These are phyloP conservation scores for Pogostemon cablin DNA, from an alignment of 257 asterid genomes.

Conservation along the genomic window DNA sequence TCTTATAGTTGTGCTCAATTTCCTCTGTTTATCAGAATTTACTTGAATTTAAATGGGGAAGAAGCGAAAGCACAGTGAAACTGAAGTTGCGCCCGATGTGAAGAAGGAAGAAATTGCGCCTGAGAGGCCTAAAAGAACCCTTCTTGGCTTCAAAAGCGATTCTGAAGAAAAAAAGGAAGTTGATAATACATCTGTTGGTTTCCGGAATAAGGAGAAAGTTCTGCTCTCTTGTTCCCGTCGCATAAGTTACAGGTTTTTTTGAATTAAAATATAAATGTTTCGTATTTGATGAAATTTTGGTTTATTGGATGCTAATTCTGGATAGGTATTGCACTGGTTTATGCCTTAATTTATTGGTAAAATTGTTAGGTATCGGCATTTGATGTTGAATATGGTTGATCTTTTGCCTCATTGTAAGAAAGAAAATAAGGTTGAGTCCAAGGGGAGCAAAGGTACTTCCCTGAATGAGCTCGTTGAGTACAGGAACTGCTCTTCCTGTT, in stretches of 20 bases:
- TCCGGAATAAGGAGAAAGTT: constrained; percentile 84
- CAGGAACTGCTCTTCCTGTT: constrained; percentile 81
- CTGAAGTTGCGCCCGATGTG: constrained; percentile 38
- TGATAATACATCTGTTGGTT: constrained; percentile 33
- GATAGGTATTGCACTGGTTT: not conserved
- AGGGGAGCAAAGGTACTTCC: constrained; percentile 87
- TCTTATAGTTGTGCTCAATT: not conserved
- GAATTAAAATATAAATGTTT: not conserved
- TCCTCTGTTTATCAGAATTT: constrained; percentile 17
- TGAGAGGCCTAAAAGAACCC: constrained; percentile 85
- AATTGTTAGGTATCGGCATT: constrained; percentile 79
- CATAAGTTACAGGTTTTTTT: constrained; percentile 69
- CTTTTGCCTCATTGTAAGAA: constrained; percentile 92
- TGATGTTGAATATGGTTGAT: constrained; percentile 90
- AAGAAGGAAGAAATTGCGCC: constrained; percentile 58
- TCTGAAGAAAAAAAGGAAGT: constrained; percentile 33
- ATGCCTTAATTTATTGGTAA: not conserved
- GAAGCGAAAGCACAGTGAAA: constrained; percentile 73
- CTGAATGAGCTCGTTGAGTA: constrained; percentile 96
- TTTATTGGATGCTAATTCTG: not conserved
- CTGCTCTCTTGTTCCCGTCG: constrained; percentile 92
- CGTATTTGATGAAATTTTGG: not conserved
- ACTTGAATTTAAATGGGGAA: constrained; percentile 59
- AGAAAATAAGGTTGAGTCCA: constrained; percentile 88
- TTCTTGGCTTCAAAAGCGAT: constrained; percentile 69